phyloP scores from a whole-genome alignment of 176 grass and related monocot species.

The Bothriochloa decipiens region DNA sequence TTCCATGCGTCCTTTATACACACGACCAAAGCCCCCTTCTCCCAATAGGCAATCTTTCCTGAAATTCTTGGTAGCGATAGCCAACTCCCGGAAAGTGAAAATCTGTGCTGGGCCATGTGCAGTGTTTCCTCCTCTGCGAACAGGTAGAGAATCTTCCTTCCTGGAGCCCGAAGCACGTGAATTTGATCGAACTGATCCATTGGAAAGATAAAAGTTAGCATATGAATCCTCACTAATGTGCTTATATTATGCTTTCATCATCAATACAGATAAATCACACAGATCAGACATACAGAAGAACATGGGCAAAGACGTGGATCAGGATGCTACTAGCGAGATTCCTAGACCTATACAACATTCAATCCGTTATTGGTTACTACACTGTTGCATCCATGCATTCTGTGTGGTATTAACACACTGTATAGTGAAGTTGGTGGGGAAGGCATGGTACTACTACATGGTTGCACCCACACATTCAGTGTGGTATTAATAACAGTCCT shows the following conservation, averaged over 20 bases:
- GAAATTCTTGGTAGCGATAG: conserved; percentile 77
- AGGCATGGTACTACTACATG: conserved; percentile 44
- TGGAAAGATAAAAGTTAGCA: conserved; percentile 22
- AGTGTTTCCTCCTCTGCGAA: conserved; percentile 54
- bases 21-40: conserved; percentile 85
- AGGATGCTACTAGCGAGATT: conserved; percentile 14
- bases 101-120: conserved; percentile 67
- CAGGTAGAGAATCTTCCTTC: conserved; percentile 61
- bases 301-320: background rate
- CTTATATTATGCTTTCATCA: background rate
- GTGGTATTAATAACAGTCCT: conserved; percentile 31
- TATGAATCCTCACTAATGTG: conserved; percentile 20
- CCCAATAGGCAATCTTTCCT: conserved; percentile 79
- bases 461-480: conserved; percentile 21
- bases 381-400: conserved; percentile 19
- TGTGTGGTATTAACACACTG: conserved; percentile 16
- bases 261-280: conserved; percentile 20
- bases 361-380: background rate
- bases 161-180: conserved; percentile 47
- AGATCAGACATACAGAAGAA: background rate
- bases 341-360: conserved; percentile 22
- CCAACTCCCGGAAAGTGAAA: conserved; percentile 88
- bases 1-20: conserved; percentile 84
- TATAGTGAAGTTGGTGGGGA: conserved; percentile 46
- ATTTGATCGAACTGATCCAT: conserved; percentile 45